Evolutionary conservation across 2,329 filamentous ascomycete genomes (phyloP).

Genomic region (Lecanicillium sp.): DNA sequence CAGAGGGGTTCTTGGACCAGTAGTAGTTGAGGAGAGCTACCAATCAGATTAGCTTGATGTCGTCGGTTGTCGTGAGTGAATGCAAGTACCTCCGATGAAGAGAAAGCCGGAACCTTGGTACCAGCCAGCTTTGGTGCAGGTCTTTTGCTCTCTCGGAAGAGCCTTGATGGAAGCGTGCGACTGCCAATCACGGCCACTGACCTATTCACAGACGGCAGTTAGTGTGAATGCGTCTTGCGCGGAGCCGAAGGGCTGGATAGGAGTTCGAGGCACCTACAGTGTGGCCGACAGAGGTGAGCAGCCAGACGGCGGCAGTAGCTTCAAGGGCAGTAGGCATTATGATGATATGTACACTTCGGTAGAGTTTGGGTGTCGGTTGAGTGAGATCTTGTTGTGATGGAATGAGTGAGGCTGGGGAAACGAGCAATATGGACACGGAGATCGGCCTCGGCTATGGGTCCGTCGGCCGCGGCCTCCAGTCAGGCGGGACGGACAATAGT

Average conservation of each 20-base stretch:
- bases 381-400: neutral
- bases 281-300: constrained; percentile 8
- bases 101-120: constrained; percentile 10
- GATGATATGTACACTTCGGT: no score
- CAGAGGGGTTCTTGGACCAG: constrained; percentile 11
- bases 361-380: neutral
- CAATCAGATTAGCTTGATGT: neutral
- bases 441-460: constrained; percentile 11
- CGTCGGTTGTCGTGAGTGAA: neutral
- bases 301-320: constrained; percentile 5
- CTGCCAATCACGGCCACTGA: constrained; percentile 10
- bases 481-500: no score
- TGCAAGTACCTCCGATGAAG: neutral
- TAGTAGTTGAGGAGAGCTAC: constrained; percentile 12
- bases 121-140: constrained; percentile 4
- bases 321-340: constrained; percentile 11
- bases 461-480: neutral
- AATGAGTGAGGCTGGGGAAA: neutral
- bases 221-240: neutral
- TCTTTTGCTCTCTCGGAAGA: constrained; percentile 3
- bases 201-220: neutral
- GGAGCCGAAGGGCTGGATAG: neutral
- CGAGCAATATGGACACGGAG: neutral
- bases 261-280: neutral
- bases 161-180: constrained; percentile 5